Base-by-base conservation (phyloP, 371 early-diverging fungal genomes). In the Mortierella sp. region DNA sequence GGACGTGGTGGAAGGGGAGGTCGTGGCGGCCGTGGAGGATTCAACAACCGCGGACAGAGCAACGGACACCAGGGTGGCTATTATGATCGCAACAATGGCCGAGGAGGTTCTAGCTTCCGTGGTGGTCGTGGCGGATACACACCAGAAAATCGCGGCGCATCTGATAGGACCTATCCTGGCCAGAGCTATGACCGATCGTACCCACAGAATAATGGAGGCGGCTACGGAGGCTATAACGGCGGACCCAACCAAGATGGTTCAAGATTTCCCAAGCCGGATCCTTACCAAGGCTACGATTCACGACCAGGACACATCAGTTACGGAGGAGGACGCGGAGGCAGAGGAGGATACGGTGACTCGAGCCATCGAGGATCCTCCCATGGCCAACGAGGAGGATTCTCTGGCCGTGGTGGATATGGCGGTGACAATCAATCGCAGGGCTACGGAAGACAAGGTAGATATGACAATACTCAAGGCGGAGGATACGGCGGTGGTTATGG, bases 11-110 rank as follows among this genome's bases (percentile, higher is more conserved):
- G 75, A 31, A 50, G 70, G 27, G 68, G 71, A 26, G 64, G 72
- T n/a, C 61, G 79, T 42, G 79, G 73, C 17, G 70, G 70, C 9
- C 72, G 80, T 49, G 76, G 82, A 0, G 68, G 78, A 9, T 56
- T 59, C 48, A 63, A 60, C 34, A 21, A 58, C 27, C 68, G 79
- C n/a, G 69, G 69, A 31, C 63, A 67, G 17, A 62, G 50, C 47
- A 64, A 64, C 39, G 72, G 61, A 50, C 39, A 55, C 41, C 34
- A 53, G 17, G 62, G 69, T 31, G 58, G 72, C 27, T 72, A n/a
- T n/a, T n/a, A 26, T 43, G 61, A 72, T 26, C 64, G 61, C 56
- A n/a, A n/a, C n/a, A 64, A 71, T 32, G 43, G 24, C 61, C 30
- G 73, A 41, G 76, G 69, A 4, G 56, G 68, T 17, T 57, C 59